phyloP scores from a whole-genome alignment of 768 basidiomycete species.

The Holtermanniella nyarrowii region DNA sequence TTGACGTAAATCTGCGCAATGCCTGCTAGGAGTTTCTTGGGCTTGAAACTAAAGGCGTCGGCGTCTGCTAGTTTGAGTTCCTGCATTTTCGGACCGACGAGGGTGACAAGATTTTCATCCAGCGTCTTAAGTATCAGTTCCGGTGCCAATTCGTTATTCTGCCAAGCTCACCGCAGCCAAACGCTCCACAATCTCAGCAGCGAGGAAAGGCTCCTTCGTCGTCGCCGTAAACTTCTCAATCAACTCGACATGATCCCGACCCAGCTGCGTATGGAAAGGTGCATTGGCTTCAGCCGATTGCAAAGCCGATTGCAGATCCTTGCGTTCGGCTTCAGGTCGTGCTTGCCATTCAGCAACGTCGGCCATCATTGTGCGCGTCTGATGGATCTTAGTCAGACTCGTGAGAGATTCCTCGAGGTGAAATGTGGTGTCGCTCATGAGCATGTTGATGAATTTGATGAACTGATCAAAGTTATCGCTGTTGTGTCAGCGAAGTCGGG shows the following conservation, averaged over 20 bases:
- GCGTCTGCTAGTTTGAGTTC: constrained; percentile 75
- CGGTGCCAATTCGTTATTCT: neutral
- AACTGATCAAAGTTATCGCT: constrained; percentile 81
- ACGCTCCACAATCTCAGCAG: constrained; percentile 88
- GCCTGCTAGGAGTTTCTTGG: constrained; percentile 68
- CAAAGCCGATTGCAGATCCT: constrained; percentile 69
- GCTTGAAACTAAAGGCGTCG: constrained; percentile 82
- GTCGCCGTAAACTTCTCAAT: constrained; percentile 87
- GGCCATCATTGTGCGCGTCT: constrained; percentile 75
- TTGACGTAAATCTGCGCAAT: constrained; percentile 85
- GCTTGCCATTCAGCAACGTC: constrained; percentile 61
- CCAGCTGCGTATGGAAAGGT: constrained; percentile 73
- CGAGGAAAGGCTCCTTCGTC: constrained; percentile 85
- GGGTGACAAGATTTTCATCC: constrained; percentile 80
- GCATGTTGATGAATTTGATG: constrained; percentile 87
- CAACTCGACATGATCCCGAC: constrained; percentile 77
- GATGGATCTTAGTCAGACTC: constrained; percentile 77
- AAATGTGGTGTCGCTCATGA: constrained; percentile 98
- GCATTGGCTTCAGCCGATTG: constrained; percentile 74
- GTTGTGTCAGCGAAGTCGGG: neutral
- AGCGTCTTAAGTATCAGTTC: constrained; percentile 41
- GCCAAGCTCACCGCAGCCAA: constrained; percentile 68
- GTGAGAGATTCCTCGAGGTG: constrained; percentile 92
- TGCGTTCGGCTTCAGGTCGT: constrained; percentile 58
- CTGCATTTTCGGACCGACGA: constrained; percentile 79